Percentiles rank a stretch among this genome's conserved stretches.
These are phyloP conservation scores for Monosporascus sp. DNA, from an alignment of 2,329 filamentous ascomycete species.

Conservation along the genomic window DNA sequence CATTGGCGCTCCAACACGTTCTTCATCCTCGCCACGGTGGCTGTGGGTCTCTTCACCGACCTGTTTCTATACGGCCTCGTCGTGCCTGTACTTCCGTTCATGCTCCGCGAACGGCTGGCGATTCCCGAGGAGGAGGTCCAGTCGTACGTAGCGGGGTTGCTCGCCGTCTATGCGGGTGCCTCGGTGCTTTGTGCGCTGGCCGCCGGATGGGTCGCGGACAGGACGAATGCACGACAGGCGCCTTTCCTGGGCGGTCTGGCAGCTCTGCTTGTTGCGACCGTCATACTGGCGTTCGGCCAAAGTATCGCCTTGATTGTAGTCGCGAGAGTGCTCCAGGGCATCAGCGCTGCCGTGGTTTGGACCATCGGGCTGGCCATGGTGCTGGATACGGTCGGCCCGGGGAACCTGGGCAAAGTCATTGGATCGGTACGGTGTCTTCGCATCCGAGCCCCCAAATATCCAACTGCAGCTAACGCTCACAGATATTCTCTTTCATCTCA, in stretches of 20 bases:
- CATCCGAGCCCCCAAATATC: too few relatives aligned
- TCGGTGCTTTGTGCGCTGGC: slow-evolving; percentile 46
- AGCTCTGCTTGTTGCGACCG: slow-evolving; percentile 47
- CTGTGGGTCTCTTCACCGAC: slow-evolving; percentile 51
- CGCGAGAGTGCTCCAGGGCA: slow-evolving; percentile 53
- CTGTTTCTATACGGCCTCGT: slow-evolving; percentile 56
- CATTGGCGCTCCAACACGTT: slow-evolving; percentile 51
- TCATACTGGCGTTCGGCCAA: slow-evolving; percentile 47
- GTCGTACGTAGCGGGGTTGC: slow-evolving; percentile 45
- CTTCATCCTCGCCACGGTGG: slow-evolving; percentile 56
- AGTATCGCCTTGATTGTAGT: slow-evolving; percentile 43
- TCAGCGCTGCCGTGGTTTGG: slow-evolving; percentile 55
- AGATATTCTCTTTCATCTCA: slow-evolving; percentile 55
- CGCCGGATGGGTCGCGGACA: slow-evolving; percentile 52
- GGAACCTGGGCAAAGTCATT: slow-evolving; percentile 57
- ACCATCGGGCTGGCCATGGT: slow-evolving; percentile 49
- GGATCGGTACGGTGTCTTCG: slow-evolving; percentile 39
- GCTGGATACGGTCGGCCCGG: slow-evolving; percentile 50
- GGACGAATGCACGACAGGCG: slow-evolving; percentile 43
- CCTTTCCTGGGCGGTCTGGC: slow-evolving; percentile 55
- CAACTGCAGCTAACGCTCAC: background rate
- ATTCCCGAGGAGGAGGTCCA: slow-evolving; percentile 46
- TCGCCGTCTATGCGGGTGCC: slow-evolving; percentile 50
- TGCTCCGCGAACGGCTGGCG: slow-evolving; percentile 46
- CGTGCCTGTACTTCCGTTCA: slow-evolving; percentile 54